Conservation (phyloP, 2,329 filamentous ascomycete species). For the Pseudofabraea citricarpa region DNA sequence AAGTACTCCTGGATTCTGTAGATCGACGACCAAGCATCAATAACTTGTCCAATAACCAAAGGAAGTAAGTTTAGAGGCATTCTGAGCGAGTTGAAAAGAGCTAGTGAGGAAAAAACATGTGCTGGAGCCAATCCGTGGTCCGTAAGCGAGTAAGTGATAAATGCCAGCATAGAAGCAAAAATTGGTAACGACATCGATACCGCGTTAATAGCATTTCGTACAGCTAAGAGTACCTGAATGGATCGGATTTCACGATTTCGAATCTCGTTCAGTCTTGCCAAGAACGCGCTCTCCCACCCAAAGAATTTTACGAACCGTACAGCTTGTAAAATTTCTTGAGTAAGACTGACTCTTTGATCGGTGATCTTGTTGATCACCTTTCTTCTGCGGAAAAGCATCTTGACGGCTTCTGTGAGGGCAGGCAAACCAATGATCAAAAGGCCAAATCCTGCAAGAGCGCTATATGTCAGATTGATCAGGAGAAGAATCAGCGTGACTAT, state of each 20-base stretch:
- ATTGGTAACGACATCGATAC: slow-evolving; percentile 72
- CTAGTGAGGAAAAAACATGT: slow-evolving; percentile 81
- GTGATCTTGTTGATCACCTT: slow-evolving; percentile 68
- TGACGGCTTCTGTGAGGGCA: slow-evolving; percentile 68
- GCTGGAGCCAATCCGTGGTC: slow-evolving; percentile 66
- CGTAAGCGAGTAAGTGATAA: slow-evolving; percentile 70
- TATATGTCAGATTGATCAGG: slow-evolving; percentile 80
- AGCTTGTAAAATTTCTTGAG: slow-evolving; percentile 58
- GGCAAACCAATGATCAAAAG: slow-evolving; percentile 78
- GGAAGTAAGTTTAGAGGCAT: slow-evolving; percentile 84
- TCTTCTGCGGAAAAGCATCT: slow-evolving; percentile 67
- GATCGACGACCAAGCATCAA: slow-evolving; percentile 79
- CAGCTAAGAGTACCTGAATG: slow-evolving; percentile 70
- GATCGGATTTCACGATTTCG: slow-evolving; percentile 54
- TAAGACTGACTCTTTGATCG: slow-evolving; percentile 58
- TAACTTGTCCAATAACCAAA: slow-evolving; percentile 76
- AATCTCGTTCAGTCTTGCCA: slow-evolving; percentile 52
- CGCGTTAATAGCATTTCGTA: slow-evolving; percentile 58
- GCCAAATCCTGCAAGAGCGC: slow-evolving; percentile 78
- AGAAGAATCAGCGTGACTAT: slow-evolving; percentile 78
- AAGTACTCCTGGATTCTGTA: slow-evolving; percentile 80
- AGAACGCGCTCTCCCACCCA: slow-evolving; percentile 60
- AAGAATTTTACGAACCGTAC: slow-evolving; percentile 66
- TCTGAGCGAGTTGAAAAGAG: slow-evolving; percentile 82
- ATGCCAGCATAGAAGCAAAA: slow-evolving; percentile 88